phyloP scores from a whole-genome alignment of 305 asterid genomes.

The Stenogyne calaminthoides region DNA sequence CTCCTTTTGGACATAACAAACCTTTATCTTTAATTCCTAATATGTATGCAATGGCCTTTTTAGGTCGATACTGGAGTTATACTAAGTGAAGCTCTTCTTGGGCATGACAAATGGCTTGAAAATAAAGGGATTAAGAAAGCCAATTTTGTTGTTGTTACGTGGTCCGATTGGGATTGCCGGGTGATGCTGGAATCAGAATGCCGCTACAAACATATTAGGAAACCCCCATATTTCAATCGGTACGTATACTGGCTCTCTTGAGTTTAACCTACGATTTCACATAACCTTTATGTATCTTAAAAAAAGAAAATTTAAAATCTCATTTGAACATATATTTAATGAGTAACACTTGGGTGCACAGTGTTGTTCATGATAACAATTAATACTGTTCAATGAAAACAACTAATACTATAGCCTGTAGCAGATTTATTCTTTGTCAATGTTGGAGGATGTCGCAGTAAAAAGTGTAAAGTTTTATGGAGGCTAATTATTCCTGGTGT shows the following conservation, averaged over 20 bases:
- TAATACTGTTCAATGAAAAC: no score
- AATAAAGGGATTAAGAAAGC: conserved; percentile 69
- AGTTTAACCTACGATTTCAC: not conserved
- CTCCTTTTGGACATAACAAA: conserved; percentile 44
- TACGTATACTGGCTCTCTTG: conserved; percentile 14
- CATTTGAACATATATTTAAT: not conserved
- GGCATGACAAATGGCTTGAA: conserved; percentile 90
- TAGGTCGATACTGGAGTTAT: conserved; percentile 77
- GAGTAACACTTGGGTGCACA: no score
- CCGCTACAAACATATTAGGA: conserved; percentile 37
- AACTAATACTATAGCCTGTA: no score
- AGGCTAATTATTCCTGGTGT: no score
- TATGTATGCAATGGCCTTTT: not conserved
- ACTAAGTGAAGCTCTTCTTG: conserved; percentile 75
- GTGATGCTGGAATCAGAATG: conserved; percentile 66
- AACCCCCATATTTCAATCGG: conserved; percentile 50
- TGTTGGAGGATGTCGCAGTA: no score
- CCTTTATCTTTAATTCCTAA: not conserved
- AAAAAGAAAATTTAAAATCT: not conserved
- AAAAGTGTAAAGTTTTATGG: no score
- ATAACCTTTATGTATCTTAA: conserved; percentile 3
- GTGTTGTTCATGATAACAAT: no score
- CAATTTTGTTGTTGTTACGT: conserved; percentile 87
- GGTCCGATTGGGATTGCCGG: conserved; percentile 95
- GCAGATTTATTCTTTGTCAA: no score